Base-by-base conservation (phyloP, 176 grass and related monocot genomes). In the Zoysia japonica region DNA sequence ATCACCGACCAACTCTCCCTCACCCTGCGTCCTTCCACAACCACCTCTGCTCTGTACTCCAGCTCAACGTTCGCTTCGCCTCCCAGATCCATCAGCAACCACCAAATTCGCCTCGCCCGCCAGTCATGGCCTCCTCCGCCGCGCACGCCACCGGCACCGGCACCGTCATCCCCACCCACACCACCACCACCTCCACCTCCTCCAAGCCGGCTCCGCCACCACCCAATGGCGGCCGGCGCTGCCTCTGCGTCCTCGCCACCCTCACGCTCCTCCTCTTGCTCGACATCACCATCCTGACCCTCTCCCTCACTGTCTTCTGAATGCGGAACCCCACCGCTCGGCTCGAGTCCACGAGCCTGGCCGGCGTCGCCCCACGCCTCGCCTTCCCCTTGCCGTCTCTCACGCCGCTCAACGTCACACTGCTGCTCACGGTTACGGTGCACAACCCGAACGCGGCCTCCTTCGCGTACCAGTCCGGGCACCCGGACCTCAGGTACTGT, bases 391-490 rank as follows among this genome's bases (percentile, higher is more conserved):
- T 80, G 9, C 55, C 55, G 2, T 65, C 28, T 1, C 2, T 94
- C 54, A 28, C 28, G 28, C 28, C 85, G 68, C 72, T 92, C 66
- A 92, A 96, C 82, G 69, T 92, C 52, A 96, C 87, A 2, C 71
- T 96, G 1, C 71, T 90, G 66, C 57, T 96, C 63, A 59, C 70
- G 1, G 87, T 87, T 13, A 41, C 54, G 5, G 83, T 96, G 9
- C 55, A 82, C 71, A 96, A 96, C 87, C 93, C 87, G 39, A 96
- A 96, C 74, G 85, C 80, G 74, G 90, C 90, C 40, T 67, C 82
- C 74, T 96, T 96, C 90, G 6, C 82, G 43, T 61, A 86, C 65
- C 2, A 6, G 17, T 19, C 36, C 1, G 85, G 90, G 13, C 89
- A 68, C 67, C 52, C 87, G 13, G 69, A 65, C 13, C 79, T 96